These are phyloP conservation scores for Sphagnurus paluster DNA, from an alignment of 1,284 basidiomycete genomes.

Conservation along the genomic window DNA sequence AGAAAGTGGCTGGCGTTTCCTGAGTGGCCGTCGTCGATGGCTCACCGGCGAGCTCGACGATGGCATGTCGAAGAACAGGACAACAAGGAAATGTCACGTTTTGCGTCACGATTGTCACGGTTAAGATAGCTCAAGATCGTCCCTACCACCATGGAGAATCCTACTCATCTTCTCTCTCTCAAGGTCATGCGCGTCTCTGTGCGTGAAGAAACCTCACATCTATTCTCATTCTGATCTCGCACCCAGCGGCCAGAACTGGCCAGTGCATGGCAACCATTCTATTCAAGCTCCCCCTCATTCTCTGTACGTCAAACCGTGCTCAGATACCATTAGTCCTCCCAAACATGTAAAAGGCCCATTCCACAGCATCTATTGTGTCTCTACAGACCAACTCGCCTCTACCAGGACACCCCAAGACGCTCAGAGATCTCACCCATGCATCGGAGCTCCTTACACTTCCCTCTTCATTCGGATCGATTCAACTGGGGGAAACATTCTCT, in stretches of 20 bases:
- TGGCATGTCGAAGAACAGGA: constrained; percentile 29
- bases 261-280: constrained; percentile 79
- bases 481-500: constrained; percentile 80
- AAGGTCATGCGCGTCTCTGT: constrained; percentile 84
- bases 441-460: constrained; percentile 75
- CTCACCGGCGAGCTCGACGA: constrained; percentile 26
- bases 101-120: constrained; percentile 18
- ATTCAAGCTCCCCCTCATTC: constrained; percentile 76
- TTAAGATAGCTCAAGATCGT: not conserved
- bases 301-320: constrained; percentile 38
- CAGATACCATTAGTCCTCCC: not conserved
- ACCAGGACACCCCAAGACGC: constrained; percentile 72
- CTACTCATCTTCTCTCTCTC: constrained; percentile 64
- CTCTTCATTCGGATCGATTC: constrained; percentile 75
- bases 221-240: constrained; percentile 36
- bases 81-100: constrained; percentile 27
- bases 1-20: constrained; percentile 33
- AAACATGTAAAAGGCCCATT: constrained; percentile 48
- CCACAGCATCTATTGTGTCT: constrained; percentile 74
- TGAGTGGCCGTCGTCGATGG: constrained; percentile 25
- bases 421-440: constrained; percentile 73
- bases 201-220: constrained; percentile 34
- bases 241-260: constrained; percentile 70
- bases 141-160: constrained; percentile 40
- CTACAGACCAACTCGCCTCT: constrained; percentile 71